phyloP scores from a whole-genome alignment of 495 filamentous ascomycete genomes.

The Aspergillus conjunctus region DNA sequence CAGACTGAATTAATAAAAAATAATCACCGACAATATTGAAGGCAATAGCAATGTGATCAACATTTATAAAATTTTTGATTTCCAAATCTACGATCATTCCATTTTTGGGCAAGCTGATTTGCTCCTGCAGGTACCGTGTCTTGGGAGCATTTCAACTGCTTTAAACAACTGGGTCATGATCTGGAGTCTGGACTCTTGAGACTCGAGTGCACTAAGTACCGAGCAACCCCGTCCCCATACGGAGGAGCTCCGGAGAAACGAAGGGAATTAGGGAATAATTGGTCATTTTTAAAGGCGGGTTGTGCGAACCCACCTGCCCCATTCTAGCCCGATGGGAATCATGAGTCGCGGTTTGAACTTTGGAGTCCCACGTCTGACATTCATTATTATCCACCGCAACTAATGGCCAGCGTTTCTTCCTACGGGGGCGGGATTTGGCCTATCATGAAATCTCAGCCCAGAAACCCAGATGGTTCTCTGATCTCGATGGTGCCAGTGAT shows the following conservation, averaged over 20 bases:
- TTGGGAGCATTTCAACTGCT: not conserved
- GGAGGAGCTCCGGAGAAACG: not conserved
- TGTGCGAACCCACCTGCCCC: slow-evolving; percentile 17
- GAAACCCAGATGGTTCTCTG: too few relatives aligned
- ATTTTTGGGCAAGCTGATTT: not conserved
- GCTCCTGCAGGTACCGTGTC: slow-evolving; percentile 8
- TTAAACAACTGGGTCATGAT: slow-evolving; percentile 2
- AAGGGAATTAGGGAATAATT: not conserved
- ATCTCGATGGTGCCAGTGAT: too few relatives aligned
- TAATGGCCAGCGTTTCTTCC: not conserved
- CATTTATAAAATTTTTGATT: not conserved
- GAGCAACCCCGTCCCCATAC: not conserved
- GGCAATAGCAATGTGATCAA: not conserved
- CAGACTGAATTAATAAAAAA: not conserved
- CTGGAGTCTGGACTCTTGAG: slow-evolving; percentile 15
- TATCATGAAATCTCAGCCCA: not conserved
- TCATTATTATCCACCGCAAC: not conserved
- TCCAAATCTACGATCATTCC: not conserved
- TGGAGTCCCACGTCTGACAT: slow-evolving; percentile 6
- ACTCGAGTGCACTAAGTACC: slow-evolving; percentile 13
- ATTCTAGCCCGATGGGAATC: slow-evolving; percentile 10
- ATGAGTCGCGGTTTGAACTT: not conserved
- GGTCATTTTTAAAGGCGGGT: not conserved
- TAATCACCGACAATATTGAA: not conserved
- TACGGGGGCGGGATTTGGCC: not conserved